Percentiles rank a stretch among this genome's conserved stretches.
Conservation (phyloP, 2,329 filamentous ascomycete genomes). For the Penicillium brasilianum region DNA sequence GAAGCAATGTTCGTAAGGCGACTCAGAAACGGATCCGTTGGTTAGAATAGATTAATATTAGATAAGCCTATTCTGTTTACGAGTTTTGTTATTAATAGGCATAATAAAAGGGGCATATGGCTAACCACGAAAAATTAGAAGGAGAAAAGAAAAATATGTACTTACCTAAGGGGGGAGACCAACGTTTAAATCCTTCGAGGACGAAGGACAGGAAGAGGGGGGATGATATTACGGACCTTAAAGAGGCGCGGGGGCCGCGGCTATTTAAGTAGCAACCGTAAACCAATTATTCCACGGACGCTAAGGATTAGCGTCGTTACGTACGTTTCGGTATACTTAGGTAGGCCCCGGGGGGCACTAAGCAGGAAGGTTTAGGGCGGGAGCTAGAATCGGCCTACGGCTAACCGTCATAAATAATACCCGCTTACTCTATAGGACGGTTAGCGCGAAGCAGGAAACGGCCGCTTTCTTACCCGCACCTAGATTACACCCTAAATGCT, state of each 20-base stretch:
- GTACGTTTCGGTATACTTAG: too few relatives aligned
- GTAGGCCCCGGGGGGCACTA: too few relatives aligned
- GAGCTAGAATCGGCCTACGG: not conserved
- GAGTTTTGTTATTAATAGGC: not conserved
- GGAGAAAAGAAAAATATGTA: not conserved
- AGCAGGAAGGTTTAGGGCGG: too few relatives aligned
- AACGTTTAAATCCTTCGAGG: not conserved
- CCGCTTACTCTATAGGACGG: not conserved
- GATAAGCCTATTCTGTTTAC: not conserved
- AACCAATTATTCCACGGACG: not conserved
- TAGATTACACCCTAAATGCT: not conserved
- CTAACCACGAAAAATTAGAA: not conserved
- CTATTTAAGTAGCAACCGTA: not conserved
- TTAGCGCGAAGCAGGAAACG: not conserved
- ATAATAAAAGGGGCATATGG: not conserved
- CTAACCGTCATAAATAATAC: not conserved
- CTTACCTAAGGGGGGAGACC: not conserved
- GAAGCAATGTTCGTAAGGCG: not conserved
- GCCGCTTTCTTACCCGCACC: not conserved
- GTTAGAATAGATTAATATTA: too few relatives aligned
- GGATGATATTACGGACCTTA: not conserved
- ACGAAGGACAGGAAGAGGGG: not conserved
- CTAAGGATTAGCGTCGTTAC: not conserved
- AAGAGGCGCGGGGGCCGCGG: not conserved
- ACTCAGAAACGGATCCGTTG: not conserved